Percentiles rank a stretch among this genome's conserved stretches.
Conservation (phyloP, 202 grass and related monocot genomes). For the Digitaria exilis region DNA sequence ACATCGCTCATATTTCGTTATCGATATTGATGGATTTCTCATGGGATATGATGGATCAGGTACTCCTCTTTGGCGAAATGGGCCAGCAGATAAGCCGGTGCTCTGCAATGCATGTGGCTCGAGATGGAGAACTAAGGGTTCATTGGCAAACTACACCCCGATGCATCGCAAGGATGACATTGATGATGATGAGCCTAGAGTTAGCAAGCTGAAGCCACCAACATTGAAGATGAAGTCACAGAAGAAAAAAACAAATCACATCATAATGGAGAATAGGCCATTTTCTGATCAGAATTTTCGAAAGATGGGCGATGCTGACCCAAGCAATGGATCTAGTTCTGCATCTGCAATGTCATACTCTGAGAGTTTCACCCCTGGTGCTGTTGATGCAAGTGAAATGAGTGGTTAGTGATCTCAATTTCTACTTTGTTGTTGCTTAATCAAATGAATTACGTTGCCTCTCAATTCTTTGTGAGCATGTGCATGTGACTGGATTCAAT, state of each 20-base stretch:
- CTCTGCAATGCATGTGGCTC: constrained; percentile 98
- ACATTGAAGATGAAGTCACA: constrained; percentile 35
- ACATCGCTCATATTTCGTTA: background rate
- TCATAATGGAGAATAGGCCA: constrained; percentile 52
- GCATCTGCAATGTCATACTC: constrained; percentile 88
- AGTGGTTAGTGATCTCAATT: constrained; percentile 63
- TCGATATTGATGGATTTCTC: constrained; percentile 15
- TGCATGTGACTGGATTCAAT: constrained; percentile 24
- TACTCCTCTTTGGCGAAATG: constrained; percentile 99
- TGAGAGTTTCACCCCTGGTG: constrained; percentile 81
- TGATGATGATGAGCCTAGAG: constrained; percentile 61
- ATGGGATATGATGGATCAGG: constrained; percentile 64
- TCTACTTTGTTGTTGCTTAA: constrained; percentile 27
- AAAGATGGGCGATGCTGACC: constrained; percentile 66
- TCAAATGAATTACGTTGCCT: background rate
- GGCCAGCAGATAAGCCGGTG: constrained; percentile 89
- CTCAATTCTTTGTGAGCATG: constrained; percentile 21
- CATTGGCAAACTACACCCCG: constrained; percentile 90
- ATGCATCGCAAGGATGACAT: constrained; percentile 69
- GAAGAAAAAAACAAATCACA: constrained; percentile 60
- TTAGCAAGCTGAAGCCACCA: constrained; percentile 53
- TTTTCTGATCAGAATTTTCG: constrained; percentile 88
- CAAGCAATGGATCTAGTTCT: constrained; percentile 79
- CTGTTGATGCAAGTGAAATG: constrained; percentile 70
- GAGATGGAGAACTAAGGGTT: constrained; percentile 94